phyloP scores from a whole-genome alignment of 108 stramenopile species.

The Cafeteria roenbergensis region DNA sequence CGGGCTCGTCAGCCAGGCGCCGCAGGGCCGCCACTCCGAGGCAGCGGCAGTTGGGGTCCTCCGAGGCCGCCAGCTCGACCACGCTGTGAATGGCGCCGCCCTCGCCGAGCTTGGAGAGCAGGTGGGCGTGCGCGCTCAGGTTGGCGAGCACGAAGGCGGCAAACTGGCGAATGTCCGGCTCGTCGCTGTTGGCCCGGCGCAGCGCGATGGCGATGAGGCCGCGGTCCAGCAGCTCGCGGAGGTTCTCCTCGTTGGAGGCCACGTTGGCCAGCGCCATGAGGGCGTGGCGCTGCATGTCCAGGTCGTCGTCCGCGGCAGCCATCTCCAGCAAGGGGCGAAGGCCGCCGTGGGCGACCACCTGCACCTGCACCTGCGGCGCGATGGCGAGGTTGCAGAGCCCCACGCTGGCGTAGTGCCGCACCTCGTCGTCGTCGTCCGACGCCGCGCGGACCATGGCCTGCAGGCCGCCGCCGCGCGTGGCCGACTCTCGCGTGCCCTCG shows the following conservation, averaged over 20 bases:
- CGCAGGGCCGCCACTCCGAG: constrained; percentile 53
- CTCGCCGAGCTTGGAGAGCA: constrained; percentile 42
- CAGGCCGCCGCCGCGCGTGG: constrained; percentile 50
- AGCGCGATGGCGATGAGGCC: constrained; percentile 37
- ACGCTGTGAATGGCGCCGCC: constrained; percentile 44
- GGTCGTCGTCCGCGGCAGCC: constrained; percentile 14
- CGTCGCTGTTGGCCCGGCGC: constrained; percentile 22
- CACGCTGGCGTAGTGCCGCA: constrained; percentile 47
- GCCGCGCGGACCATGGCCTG: constrained; percentile 50
- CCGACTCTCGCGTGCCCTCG: constrained; percentile 41
- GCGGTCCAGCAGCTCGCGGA: constrained; percentile 35
- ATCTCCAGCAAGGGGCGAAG: constrained; percentile 35
- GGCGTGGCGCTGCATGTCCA: constrained; percentile 40
- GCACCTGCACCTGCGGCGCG: constrained; percentile 45
- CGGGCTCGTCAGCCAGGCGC: constrained; percentile 43
- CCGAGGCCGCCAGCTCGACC: constrained; percentile 35
- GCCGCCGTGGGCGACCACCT: constrained; percentile 59
- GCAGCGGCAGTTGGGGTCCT: constrained; percentile 45
- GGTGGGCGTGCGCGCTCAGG: constrained; percentile 45
- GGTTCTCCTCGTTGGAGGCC: constrained; percentile 55
- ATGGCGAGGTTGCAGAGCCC: constrained; percentile 62
- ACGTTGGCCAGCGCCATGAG: constrained; percentile 55
- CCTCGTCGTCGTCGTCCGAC: constrained; percentile 45
- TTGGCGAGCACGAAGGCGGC: constrained; percentile 57
- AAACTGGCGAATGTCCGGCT: constrained; percentile 32